A percentile compares a stretch with the other conserved stretches of the same genome.
phyloP scores from a whole-genome alignment of 2,329 filamentous ascomycete species.

The Chrysoporthe puriensis region DNA sequence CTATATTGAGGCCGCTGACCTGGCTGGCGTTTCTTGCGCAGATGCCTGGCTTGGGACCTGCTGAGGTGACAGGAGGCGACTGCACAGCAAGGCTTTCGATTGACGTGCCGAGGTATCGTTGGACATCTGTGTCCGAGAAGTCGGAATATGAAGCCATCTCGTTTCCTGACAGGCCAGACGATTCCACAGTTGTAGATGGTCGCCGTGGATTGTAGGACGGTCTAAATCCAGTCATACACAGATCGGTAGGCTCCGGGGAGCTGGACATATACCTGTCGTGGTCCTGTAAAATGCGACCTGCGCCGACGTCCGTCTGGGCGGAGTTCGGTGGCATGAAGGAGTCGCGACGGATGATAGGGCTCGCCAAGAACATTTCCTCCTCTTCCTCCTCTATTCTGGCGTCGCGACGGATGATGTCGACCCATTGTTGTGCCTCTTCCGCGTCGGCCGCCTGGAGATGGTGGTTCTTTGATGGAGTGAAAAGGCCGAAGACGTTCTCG shows the following conservation, averaged over 20 bases:
- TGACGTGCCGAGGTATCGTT: constrained; percentile 53
- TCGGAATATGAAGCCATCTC: constrained; percentile 83
- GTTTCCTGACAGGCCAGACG: constrained; percentile 65
- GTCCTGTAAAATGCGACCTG: constrained; percentile 34
- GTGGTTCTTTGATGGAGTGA: constrained; percentile 88
- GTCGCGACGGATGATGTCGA: constrained; percentile 76
- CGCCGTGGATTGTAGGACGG: constrained; percentile 53
- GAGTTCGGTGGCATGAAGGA: constrained; percentile 41
- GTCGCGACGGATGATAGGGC: constrained; percentile 59
- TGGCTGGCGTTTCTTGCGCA: constrained; percentile 64
- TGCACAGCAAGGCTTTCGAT: constrained; percentile 54
- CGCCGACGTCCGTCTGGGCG: constrained; percentile 21
- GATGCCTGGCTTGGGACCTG: constrained; percentile 39
- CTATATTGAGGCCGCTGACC: constrained; percentile 57
- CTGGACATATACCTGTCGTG: constrained; percentile 56
- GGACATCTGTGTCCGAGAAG: constrained; percentile 72
- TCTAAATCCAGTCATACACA: constrained; percentile 42
- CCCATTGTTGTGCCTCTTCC: constrained; percentile 83
- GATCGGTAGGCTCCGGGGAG: constrained; percentile 62
- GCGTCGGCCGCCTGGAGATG: constrained; percentile 79
- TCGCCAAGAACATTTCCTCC: constrained; percentile 77
- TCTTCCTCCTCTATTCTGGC: constrained; percentile 88
- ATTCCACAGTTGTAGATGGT: constrained; percentile 52
- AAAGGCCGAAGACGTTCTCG: constrained; percentile 87
- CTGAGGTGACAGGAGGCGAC: constrained; percentile 38